Conservation (phyloP, 2,329 filamentous ascomycete species). For the Fusarium sp. region DNA sequence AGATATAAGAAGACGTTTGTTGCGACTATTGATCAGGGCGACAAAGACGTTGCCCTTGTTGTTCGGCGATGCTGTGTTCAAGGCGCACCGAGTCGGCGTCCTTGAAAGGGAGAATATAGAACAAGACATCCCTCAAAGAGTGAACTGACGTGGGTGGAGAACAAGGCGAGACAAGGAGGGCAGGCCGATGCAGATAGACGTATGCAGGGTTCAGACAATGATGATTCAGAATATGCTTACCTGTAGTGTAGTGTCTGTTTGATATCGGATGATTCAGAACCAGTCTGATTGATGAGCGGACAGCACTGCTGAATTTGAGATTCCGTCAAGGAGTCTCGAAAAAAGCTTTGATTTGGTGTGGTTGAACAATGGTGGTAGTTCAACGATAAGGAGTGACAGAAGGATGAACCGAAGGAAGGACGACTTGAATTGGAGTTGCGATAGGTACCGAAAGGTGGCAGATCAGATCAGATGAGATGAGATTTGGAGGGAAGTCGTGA, state of each 20-base stretch:
- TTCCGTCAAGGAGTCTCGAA: constrained; percentile 45
- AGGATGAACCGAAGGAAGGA: constrained; percentile 40
- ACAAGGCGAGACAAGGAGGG: constrained; percentile 33
- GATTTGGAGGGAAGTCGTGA: constrained; percentile 35
- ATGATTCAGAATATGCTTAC: constrained; percentile 35
- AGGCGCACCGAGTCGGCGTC: constrained; percentile 13
- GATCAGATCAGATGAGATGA: constrained; percentile 6
- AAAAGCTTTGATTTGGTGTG: constrained; percentile 25
- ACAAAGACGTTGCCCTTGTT: constrained; percentile 3
- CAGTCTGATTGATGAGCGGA: constrained; percentile 42
- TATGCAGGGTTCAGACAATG: constrained; percentile 22
- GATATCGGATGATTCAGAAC: constrained; percentile 42
- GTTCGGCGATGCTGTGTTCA: constrained; percentile 11
- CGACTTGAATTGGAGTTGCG: constrained; percentile 37
- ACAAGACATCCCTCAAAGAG: constrained; percentile 22
- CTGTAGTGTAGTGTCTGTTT: constrained; percentile 21
- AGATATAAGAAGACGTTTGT: not conserved
- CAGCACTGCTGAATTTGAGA: constrained; percentile 41
- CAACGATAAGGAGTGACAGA: constrained; percentile 42
- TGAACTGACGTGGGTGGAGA: constrained; percentile 26
- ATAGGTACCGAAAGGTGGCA: constrained; percentile 27
- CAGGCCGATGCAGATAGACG: constrained; percentile 27
- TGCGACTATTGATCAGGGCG: constrained; percentile 7
- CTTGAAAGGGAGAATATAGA: constrained; percentile 31
- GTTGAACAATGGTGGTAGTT: constrained; percentile 42